Evolutionary conservation across 257 asterid species (phyloP), one percentile per base, ranked within the genome.

Genomic region (Prunella vulgaris): DNA sequence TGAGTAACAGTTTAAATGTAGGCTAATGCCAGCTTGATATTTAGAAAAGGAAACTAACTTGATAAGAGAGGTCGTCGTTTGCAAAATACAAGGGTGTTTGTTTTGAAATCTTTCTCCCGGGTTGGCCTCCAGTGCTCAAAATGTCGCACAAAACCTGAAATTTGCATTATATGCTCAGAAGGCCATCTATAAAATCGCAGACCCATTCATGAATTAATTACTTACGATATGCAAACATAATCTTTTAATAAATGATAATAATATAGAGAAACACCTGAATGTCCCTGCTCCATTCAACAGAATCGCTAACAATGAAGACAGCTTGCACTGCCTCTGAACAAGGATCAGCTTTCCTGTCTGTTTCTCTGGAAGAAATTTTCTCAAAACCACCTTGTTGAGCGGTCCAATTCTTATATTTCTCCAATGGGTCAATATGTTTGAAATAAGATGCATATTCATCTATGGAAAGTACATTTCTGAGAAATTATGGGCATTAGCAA

Each of bases 221-320:
- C 37, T 54, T 13, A 60, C 27, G 53, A 38, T 21, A 66, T 46
- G 72, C 60, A 60, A 56, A 42, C 2, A 63, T 62, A 70, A 40
- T 46, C 22, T 69, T 33, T 20, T 40, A 72, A 32, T 33, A 62
- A 60, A 67, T 42, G 7, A 53, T 48, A 57, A 27, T 53, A 53
- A 69, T 68, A 35, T 65, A 73, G 71, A 74, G 49, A 74, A 74
- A 63, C 56, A 88, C 99, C 99, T 93, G 99, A 74, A 90, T 85
- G 65, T 90, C 99, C 83, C 97, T 83, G 85, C 96, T 86, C 99
- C 99, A 93, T 82, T 93, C 99, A 74, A 93, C 82, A 30, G 97
- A 84, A 78, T 93, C 99, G 24, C 99, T 93, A 80, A 88, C 96
- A 76, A 93, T 53, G 69, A 93, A 93, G 72, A 86, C 96, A 67